These are phyloP conservation scores for Cladorrhinum sp. DNA, from an alignment of 2,329 filamentous ascomycete genomes.

Conservation along the genomic window DNA sequence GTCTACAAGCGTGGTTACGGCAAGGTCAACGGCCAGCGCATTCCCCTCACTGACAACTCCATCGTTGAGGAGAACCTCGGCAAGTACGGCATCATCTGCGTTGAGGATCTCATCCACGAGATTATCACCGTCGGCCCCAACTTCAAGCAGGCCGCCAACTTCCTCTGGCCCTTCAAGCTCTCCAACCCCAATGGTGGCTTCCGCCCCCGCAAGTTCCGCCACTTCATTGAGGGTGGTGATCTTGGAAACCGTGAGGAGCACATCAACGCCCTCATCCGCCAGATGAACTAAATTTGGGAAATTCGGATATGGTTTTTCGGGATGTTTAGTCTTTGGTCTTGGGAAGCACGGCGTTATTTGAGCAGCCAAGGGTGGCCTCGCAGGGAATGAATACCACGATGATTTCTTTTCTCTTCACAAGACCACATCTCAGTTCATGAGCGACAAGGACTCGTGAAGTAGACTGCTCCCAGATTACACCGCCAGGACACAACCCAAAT, in stretches of 20 bases:
- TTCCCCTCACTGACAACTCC: slow-evolving; percentile 94
- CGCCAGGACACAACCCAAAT: slow-evolving; percentile 23
- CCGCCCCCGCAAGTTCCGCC: slow-evolving; percentile 95
- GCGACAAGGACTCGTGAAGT: slow-evolving; percentile 18
- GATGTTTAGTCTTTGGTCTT: slow-evolving; percentile 28
- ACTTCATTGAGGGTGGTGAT: slow-evolving; percentile 98
- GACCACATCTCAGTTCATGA: slow-evolving; percentile 19
- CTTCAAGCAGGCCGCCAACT: slow-evolving; percentile 99
- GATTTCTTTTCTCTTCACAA: slow-evolving; percentile 18
- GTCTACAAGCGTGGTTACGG: slow-evolving; percentile 99
- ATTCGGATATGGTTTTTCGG: slow-evolving; percentile 27
- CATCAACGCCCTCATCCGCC: slow-evolving; percentile 93
- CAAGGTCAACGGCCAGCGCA: slow-evolving; percentile 97
- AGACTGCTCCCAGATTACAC: slow-evolving; percentile 19
- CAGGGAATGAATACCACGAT: slow-evolving; percentile 34
- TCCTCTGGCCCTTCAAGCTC: slow-evolving; percentile 99
- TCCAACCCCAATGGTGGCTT: slow-evolving; percentile 97
- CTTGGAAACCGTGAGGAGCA: slow-evolving; percentile 97
- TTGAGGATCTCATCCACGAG: slow-evolving; percentile 99
- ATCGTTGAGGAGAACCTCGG: slow-evolving; percentile 95
- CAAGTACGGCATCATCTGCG: slow-evolving; percentile 98
- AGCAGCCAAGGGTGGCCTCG: slow-evolving; percentile 28
- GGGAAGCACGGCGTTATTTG: slow-evolving; percentile 36
- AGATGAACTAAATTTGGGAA: slow-evolving; percentile 80
- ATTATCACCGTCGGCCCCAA: slow-evolving; percentile 98